phyloP scores from a whole-genome alignment of 345 rosid genomes.

The Bruguiera parviflora region DNA sequence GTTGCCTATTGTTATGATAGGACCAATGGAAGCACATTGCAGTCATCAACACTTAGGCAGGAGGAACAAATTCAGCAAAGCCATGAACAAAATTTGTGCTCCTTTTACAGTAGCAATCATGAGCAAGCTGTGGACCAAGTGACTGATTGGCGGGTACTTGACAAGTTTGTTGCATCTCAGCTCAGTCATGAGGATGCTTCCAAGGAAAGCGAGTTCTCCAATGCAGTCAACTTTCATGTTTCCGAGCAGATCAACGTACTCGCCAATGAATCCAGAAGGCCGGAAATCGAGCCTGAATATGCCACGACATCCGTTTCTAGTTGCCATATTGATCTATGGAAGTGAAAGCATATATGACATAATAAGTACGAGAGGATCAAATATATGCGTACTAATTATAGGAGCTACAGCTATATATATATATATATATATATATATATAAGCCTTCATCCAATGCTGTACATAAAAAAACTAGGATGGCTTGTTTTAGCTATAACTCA shows the following conservation, averaged over 20 bases:
- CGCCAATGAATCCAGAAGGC: constrained; percentile 44
- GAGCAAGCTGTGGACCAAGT: constrained; percentile 74
- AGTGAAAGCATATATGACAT: constrained; percentile 41
- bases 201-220: constrained; percentile 33
- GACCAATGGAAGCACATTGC: constrained; percentile 53
- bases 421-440: background rate
- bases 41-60: constrained; percentile 50
- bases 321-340: constrained; percentile 88
- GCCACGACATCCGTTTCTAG: constrained; percentile 63
- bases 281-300: constrained; percentile 52
- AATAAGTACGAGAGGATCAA: constrained; percentile 12
- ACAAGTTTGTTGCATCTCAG: constrained; percentile 96
- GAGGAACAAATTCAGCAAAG: constrained; percentile 47
- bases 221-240: constrained; percentile 35
- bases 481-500: constrained; percentile 29
- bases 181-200: constrained; percentile 73
- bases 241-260: constrained; percentile 36
- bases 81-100: constrained; percentile 51
- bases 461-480: constrained; percentile 57
- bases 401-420: constrained; percentile 37
- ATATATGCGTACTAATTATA: constrained; percentile 34
- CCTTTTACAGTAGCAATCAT: constrained; percentile 30
- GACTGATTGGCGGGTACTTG: constrained; percentile 93
- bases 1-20: constrained; percentile 41
- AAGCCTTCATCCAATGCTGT: constrained; percentile 39